phyloP scores from a whole-genome alignment of 208 protist genomes.

The Leishmania gerbilli region DNA sequence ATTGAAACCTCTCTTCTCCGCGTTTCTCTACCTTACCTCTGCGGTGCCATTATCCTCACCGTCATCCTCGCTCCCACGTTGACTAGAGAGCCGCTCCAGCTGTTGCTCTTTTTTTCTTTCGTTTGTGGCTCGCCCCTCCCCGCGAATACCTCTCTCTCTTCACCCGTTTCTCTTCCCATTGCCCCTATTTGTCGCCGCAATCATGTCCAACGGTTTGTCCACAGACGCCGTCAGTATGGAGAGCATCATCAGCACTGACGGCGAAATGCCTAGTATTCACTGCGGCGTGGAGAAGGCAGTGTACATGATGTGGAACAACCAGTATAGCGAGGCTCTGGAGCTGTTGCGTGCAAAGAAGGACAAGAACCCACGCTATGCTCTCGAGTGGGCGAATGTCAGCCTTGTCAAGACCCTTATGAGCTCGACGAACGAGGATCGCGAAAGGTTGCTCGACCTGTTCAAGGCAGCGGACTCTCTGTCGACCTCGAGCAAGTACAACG shows the following conservation, averaged over 20 bases:
- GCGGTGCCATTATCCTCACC: not conserved
- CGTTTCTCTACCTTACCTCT: not conserved
- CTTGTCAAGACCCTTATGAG: conserved; percentile 85
- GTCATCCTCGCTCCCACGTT: not conserved
- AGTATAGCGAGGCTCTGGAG: conserved; percentile 66
- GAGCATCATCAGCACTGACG: conserved; percentile 37
- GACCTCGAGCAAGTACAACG: conserved; percentile 68
- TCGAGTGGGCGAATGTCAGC: conserved; percentile 82
- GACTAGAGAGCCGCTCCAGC: not conserved
- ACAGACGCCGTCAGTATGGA: conserved; percentile 28
- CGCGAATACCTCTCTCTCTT: not conserved
- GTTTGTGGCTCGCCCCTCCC: not conserved
- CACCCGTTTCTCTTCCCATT: not conserved
- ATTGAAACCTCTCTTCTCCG: not conserved
- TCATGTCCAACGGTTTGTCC: conserved; percentile 18
- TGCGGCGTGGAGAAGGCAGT: conserved; percentile 56
- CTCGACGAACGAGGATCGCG: conserved; percentile 77
- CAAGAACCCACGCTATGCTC: conserved; percentile 76
- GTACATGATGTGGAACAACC: conserved; percentile 83
- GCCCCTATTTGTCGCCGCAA: not conserved
- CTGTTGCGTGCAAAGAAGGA: conserved; percentile 67
- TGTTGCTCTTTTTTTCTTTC: not conserved
- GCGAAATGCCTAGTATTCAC: conserved; percentile 45
- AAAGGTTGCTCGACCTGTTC: conserved; percentile 69
- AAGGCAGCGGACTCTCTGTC: conserved; percentile 79